Percentiles rank a stretch among this genome's conserved stretches.
These are phyloP conservation scores for Leccinum longicurvipes DNA, from an alignment of 768 basidiomycete species.

Conservation along the genomic window DNA sequence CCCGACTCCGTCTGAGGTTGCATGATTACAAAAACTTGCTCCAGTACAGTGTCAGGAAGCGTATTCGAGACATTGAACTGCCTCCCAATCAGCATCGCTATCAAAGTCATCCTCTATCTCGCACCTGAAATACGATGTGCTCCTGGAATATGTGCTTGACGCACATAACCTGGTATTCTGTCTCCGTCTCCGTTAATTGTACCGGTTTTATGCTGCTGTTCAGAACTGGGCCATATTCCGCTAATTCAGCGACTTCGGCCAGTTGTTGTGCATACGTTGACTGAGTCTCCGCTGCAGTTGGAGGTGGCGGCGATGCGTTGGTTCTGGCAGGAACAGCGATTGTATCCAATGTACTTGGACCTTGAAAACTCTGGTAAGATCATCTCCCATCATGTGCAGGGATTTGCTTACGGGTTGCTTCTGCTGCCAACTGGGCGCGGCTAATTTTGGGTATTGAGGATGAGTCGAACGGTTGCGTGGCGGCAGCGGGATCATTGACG, in stretches of 20 bases:
- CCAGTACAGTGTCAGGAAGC: constrained; percentile 90
- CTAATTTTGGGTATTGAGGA: constrained; percentile 91
- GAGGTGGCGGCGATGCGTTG: constrained; percentile 61
- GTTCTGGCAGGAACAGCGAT: constrained; percentile 68
- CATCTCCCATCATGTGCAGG: constrained; percentile 6
- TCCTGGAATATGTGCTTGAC: constrained; percentile 97
- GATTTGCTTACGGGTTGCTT: constrained; percentile 68
- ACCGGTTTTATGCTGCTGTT: constrained; percentile 78
- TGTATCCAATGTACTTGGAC: constrained; percentile 83
- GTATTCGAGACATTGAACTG: constrained; percentile 99
- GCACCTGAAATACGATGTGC: constrained; percentile 94
- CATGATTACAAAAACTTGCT: constrained; percentile 94
- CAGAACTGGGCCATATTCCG: constrained; percentile 78
- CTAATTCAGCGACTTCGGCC: constrained; percentile 81
- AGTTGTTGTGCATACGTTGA: constrained; percentile 87
- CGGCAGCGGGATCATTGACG: constrained; percentile 75
- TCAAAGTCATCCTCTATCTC: constrained; percentile 16
- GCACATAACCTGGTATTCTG: constrained; percentile 94
- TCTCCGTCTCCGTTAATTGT: constrained; percentile 93
- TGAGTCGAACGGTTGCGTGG: constrained; percentile 75
- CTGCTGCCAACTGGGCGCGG: constrained; percentile 85
- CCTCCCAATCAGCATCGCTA: constrained; percentile 6
- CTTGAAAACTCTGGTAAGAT: constrained; percentile 35
- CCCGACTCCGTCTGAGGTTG: constrained; percentile 69
- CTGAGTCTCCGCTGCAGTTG: constrained; percentile 84